These are phyloP conservation scores for Xylaria sp. DNA, from an alignment of 2,329 filamentous ascomycete genomes.

Conservation along the genomic window DNA sequence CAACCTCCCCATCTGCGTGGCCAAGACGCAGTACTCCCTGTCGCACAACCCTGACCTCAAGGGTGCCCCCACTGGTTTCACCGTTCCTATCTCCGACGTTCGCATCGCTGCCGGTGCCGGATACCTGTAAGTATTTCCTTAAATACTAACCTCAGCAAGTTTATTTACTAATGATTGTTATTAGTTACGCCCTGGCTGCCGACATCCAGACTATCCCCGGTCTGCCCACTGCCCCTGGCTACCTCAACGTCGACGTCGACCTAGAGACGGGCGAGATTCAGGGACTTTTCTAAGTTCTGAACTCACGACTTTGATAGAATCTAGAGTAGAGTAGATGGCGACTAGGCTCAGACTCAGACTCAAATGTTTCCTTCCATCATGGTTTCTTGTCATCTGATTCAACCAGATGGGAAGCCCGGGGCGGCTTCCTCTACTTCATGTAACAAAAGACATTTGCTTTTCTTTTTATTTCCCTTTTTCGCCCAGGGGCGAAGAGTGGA, in stretches of 20 bases:
- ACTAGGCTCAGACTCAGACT: not conserved
- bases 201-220: slow-evolving; percentile 99
- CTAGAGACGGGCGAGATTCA: slow-evolving; percentile 78
- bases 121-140: slow-evolving; percentile 60
- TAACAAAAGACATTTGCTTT: not conserved
- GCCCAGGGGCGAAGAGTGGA: not conserved
- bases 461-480: not conserved
- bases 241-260: slow-evolving; percentile 87
- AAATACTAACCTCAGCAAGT: not conserved
- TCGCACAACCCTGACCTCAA: slow-evolving; percentile 91
- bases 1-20: slow-evolving; percentile 90
- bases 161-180: slow-evolving; percentile 32
- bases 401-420: slow-evolving; percentile 17
- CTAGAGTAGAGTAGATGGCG: not conserved
- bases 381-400: slow-evolving; percentile 19
- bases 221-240: slow-evolving; percentile 88
- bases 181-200: slow-evolving; percentile 82
- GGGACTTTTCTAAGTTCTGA: slow-evolving; percentile 68
- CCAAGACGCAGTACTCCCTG: slow-evolving; percentile 97
- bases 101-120: slow-evolving; percentile 90
- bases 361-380: not conserved
- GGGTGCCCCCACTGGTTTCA: slow-evolving; percentile 91
- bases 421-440: too few relatives aligned
- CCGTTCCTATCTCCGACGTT: slow-evolving; percentile 89
- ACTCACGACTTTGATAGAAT: not conserved